Evolutionary conservation across 495 filamentous ascomycete genomes (phyloP), one percentile per base, ranked within the genome.

Genomic region (Hypoxylon fragiforme): DNA sequence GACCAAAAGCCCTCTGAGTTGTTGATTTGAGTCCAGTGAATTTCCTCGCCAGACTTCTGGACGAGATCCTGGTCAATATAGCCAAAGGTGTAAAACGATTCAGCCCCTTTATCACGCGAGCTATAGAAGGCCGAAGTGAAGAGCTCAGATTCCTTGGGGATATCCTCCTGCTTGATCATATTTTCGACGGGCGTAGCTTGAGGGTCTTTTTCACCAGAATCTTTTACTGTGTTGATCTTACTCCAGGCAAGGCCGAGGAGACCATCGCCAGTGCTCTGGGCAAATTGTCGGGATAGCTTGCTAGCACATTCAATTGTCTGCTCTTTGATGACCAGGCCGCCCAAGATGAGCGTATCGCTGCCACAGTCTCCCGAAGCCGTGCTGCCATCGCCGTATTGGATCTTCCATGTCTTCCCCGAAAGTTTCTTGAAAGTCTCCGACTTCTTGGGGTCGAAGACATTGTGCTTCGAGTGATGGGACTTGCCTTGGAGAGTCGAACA

Each of bases 1-100:
- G 78, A 70, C 88, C 88, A 92, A 71, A 89, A 89, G 16, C 88
- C 88, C 31, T 86, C 66, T 8, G 78, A 81, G 44, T 81, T 86
- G 70, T 91, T 86, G 44, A 92, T 65, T 21, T 79, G 70, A 1
- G 84, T 81, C 72, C 87, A 91, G 45, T 76, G 65, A 31, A 88
- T 78, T 1, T 81, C 77, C 45, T 79, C 61, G 21, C 76, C 81
- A 0, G 79, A 77, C 5, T 72, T 72, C 35, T 73, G 76, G 37
- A 89, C 75, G 0, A 83, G 77, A 4, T 79, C 81, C 52, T 87
- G 63, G 62, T 91, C 88, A 62, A 91, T 85, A 63, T 76, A 90
- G 19, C 88, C 89, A 58, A 91, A 91, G 0, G 88, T 91, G 71
- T 88, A 91, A 74, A 91, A 91, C 1, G 83, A 85, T 43, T 79